Evolutionary conservation across 2,329 filamentous ascomycete genomes (phyloP).

Genomic region (Parastagonospora nodorum): DNA sequence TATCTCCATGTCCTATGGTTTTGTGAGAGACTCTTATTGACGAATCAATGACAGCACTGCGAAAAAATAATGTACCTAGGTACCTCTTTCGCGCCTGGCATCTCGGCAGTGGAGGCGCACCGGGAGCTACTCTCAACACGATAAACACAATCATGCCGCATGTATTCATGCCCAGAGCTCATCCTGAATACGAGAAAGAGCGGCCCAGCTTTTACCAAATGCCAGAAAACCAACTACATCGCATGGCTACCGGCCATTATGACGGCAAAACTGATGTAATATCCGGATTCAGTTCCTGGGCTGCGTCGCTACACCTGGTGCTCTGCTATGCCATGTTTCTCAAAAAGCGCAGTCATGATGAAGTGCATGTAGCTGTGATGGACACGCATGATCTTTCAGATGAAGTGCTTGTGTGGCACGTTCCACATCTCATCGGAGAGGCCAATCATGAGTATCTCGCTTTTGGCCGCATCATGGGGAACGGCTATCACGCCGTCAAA

Average conservation of each 20-base stretch:
- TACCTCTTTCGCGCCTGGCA: slow-evolving; percentile 12
- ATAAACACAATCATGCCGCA: slow-evolving; percentile 3
- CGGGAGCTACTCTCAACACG: slow-evolving; percentile 2
- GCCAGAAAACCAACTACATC: not conserved
- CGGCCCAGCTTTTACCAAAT: slow-evolving; percentile 1
- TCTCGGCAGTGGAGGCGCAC: slow-evolving; percentile 1
- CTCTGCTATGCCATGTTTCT: slow-evolving; percentile 3
- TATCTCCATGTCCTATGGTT: too few species aligned
- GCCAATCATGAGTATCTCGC: too few species aligned
- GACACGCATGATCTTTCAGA: slow-evolving; percentile 1
- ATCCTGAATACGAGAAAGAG: not conserved
- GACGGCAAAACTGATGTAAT: too few species aligned
- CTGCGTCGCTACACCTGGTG: slow-evolving; percentile 7
- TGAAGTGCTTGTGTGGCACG: slow-evolving; percentile 9
- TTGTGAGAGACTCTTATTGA: too few species aligned
- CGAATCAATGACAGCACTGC: not conserved
- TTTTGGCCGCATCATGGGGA: too few species aligned
- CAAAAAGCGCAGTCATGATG: not conserved
- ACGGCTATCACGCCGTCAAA: too few species aligned
- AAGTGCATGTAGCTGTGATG: slow-evolving; percentile 1
- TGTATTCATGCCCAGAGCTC: not conserved
- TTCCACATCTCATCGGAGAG: not conserved
- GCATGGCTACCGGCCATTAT: not conserved
- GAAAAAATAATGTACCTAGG: slow-evolving; percentile 6
- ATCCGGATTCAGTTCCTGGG: slow-evolving; percentile 7